Evolutionary conservation across 495 filamentous ascomycete genomes (phyloP).

Genomic region (Elaphomyces granulatus): DNA sequence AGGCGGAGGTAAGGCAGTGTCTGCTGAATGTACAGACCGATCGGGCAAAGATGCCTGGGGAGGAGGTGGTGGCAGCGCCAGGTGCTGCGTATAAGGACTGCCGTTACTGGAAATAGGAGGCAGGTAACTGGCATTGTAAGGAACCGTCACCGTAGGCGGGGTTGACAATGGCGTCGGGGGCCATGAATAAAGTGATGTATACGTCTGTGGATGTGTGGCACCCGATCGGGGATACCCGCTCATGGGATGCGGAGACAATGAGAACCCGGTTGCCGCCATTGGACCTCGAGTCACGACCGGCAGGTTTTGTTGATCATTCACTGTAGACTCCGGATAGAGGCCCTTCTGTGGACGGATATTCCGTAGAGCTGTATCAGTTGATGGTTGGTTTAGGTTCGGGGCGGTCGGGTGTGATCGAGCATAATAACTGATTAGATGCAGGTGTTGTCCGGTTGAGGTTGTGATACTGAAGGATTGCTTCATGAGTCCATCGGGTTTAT

Average conservation of each 20-base stretch:
- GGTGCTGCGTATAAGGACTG: constrained; percentile 9
- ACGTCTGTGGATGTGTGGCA: constrained; percentile 32
- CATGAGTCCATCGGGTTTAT: constrained; percentile 94
- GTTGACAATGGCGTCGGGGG: constrained; percentile 46
- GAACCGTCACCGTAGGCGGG: constrained; percentile 25
- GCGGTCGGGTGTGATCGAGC: constrained; percentile 56
- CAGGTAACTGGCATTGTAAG: constrained; percentile 17
- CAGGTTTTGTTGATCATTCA: constrained; percentile 64
- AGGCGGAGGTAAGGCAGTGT: constrained; percentile 15
- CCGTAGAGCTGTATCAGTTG: constrained; percentile 63
- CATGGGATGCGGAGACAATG: constrained; percentile 38
- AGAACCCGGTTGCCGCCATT: constrained; percentile 41
- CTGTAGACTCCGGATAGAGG: constrained; percentile 94
- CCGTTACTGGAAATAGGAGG: constrained; percentile 17
- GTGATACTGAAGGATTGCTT: constrained; percentile 99
- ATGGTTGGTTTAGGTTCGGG: constrained; percentile 58
- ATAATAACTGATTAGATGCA: constrained; percentile 95
- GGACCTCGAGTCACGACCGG: constrained; percentile 49
- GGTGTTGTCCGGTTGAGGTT: constrained; percentile 73
- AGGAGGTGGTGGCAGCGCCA: constrained; percentile 11
- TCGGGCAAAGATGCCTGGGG: constrained; percentile 21
- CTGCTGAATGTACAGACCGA: constrained; percentile 19
- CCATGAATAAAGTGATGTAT: constrained; percentile 42
- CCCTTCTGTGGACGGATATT: constrained; percentile 76
- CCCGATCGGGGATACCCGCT: constrained; percentile 31